phyloP scores from a whole-genome alignment of 176 grass and related monocot genomes.

The Themeda triandra region DNA sequence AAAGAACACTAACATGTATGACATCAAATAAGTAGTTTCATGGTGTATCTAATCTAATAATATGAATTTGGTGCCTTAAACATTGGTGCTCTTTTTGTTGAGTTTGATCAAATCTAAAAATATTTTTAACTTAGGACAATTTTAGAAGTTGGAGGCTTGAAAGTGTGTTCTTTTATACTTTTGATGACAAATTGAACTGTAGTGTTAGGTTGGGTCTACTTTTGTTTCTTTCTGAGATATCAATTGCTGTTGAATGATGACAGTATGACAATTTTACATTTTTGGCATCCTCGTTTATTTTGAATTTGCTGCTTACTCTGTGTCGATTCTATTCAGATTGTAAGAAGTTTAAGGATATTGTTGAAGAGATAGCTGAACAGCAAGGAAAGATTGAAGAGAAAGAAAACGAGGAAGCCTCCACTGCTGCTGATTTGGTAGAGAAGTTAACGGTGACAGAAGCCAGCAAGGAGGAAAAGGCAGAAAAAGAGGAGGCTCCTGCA shows the following conservation, averaged over 20 bases:
- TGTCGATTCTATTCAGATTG: conserved; percentile 42
- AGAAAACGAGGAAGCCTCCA: conserved; percentile 45
- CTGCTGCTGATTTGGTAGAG: conserved; percentile 42
- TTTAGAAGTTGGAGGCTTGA: not conserved
- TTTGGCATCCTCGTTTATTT: not conserved
- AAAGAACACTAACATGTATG: not conserved
- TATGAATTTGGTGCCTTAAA: not conserved
- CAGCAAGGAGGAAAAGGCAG: conserved; percentile 19
- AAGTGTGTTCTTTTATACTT: not conserved
- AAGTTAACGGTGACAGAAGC: conserved; percentile 38
- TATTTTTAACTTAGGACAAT: not conserved
- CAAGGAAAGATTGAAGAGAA: conserved; percentile 27
- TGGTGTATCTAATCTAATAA: not conserved
- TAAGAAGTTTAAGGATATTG: conserved; percentile 62
- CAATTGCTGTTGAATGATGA: not conserved
- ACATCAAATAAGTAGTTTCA: not conserved
- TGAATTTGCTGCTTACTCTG: not conserved
- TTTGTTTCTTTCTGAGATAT: not conserved
- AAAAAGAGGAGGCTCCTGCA: conserved; percentile 27
- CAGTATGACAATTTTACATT: not conserved
- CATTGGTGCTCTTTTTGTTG: not conserved
- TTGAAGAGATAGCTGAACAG: conserved; percentile 59
- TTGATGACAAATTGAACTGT: not conserved
- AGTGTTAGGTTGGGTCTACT: not conserved
- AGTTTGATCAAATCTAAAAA: not conserved